A percentile compares a stretch with the other conserved stretches of the same genome.
Conservation (phyloP, 1,284 basidiomycete species). For the Puccinia coronata region DNA sequence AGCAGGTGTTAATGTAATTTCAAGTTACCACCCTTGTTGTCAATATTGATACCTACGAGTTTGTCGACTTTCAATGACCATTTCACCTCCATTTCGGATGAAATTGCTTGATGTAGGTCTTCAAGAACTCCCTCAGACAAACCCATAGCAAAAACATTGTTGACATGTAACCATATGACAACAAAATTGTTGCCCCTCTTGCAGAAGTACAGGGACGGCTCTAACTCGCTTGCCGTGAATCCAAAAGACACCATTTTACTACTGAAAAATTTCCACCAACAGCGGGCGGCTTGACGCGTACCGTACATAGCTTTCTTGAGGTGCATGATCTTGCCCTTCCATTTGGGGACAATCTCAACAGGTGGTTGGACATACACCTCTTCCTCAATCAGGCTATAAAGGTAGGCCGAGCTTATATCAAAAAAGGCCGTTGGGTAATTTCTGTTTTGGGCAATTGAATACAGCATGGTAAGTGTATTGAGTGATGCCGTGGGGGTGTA, state of each 20-base stretch:
- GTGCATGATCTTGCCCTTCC: no score
- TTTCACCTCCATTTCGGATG: not conserved
- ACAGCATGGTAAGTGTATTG: no score
- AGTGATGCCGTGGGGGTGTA: no score
- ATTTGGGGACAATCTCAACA: no score
- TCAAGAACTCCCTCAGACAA: not conserved
- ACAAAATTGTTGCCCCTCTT: no score
- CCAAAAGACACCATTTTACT: not conserved
- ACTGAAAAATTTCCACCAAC: slow-evolving; percentile 10
- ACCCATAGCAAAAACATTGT: not conserved
- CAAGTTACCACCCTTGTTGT: not conserved
- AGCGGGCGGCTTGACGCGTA: not conserved
- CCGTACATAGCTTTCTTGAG: slow-evolving; percentile 13
- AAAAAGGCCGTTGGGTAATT: no score
- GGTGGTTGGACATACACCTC: no score
- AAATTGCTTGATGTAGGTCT: not conserved
- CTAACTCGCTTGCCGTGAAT: not conserved
- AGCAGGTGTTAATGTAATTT: not conserved
- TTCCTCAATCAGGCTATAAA: no score
- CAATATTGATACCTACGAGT: not conserved
- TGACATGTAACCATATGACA: not conserved
- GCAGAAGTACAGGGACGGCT: no score
- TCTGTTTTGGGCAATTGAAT: no score
- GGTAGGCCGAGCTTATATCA: no score
- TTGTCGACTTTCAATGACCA: slow-evolving; percentile 3